Evolutionary conservation across 2,329 filamentous ascomycete species (phyloP), one percentile per base, ranked within the genome.

Genomic region (Cordyceps tenuipes): DNA sequence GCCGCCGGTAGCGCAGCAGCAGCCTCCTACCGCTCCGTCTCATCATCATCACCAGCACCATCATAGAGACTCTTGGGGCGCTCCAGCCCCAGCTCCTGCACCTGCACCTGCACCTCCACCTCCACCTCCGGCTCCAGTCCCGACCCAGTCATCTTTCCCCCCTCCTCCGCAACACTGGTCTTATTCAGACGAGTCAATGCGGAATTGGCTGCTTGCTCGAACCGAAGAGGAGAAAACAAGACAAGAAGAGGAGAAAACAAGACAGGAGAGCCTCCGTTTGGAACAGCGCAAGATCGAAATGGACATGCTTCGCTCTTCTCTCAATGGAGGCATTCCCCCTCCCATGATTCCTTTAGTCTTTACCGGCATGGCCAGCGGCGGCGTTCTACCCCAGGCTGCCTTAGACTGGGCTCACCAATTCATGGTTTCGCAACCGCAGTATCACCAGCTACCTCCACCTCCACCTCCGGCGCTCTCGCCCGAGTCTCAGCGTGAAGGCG

Each of bases 311-410:
- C 78, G 82, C 59, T 85, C 87, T 23, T 88, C 87, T 2, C 71
- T 91, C 57, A 78, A 80, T 58, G 84, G 85, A 43, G 88, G 88
- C 12, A 84, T 92, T 55, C 88, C 89, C 10, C 87, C 88, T 13
- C 80, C 86, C 41, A 83, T 91, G 80, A 81, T 91, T 29, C 89
- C 89, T 7, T 75, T 90, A 62, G 84, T 92, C 26, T 91, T 92
- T 71, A 83, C 86, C 13, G 86, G 86, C 48, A 86, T 90, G 79
- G 82, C 82, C 50, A 66, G 65, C 26, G 86, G 85, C 44, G 84
- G 84, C 41, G 76, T 78, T 59, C 71, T 87, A 31, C 78, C 85
- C 21, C 83, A 82, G 63, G 78, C 81, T 36, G 82, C 83, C 3
- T 66, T 89, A 57, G 87, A 90, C 68, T 86, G 82, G 81, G 82